Base-by-base conservation (phyloP, 352 stramenopile genomes). In the Peronospora destructor region DNA sequence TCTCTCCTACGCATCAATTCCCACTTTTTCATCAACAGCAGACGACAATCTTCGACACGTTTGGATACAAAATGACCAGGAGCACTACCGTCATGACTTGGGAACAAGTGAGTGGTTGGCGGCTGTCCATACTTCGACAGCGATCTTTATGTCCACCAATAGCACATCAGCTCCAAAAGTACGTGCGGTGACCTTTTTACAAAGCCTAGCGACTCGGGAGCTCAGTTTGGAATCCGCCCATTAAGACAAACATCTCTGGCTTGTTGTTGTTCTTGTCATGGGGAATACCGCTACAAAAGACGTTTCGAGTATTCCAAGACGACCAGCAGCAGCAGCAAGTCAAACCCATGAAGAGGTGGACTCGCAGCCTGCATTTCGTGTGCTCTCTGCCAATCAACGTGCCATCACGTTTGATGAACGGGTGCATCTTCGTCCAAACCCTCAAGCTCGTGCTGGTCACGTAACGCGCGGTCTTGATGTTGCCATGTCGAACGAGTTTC, bases 401-500 rank as follows among this genome's bases (percentile, higher is more conserved):
- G 75, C 78, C 29, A 61, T 85, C 35, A 92, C 81, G 1, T 92
- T 92, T 41, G 81, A 92, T 46, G 81, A 92, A 64, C 81, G 81
- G 42, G 67, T 87, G 43, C 80, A 89, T 44, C 36, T 88, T 41
- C 71, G 59, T n/a, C 17, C 47, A 0, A 50, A 46, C 7, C 49
- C 53, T 6, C 34, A 56, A 14, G 47, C 23, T n/a, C 40, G 45
- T 17, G 40, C 56, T 21, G 44, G 66, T 45, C 61, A 64, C 44
- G 66, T 84, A 50, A 83, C 66, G 29, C 64, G 83, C 33, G 70
- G 71, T 0, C 61, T 69, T 43, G 67, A 70, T 32, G 66, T 72
- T n/a, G n/a, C n/a, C 44, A 66, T 82, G 49, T 85, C 76, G 38
- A 76, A 26, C 23, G 23, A 63, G 40, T 91, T 91, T 61, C 76